Percentiles rank a stretch among this genome's conserved stretches.
phyloP scores from a whole-genome alignment of 2,329 filamentous ascomycete species.

The Metarhizium robertsii region DNA sequence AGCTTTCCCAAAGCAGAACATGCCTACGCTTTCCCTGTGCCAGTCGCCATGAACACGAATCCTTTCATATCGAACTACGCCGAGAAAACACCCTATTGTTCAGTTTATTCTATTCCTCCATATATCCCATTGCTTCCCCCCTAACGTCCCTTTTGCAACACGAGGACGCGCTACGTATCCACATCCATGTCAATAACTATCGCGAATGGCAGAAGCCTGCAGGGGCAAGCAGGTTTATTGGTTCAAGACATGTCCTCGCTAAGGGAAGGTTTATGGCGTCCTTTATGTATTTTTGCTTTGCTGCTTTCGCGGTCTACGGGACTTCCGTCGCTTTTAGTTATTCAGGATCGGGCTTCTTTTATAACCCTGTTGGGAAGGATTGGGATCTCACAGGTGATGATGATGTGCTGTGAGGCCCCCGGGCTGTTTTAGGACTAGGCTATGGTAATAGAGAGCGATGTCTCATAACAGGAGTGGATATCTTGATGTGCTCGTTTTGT shows the following conservation, averaged over 20 bases:
- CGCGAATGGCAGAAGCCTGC: not conserved
- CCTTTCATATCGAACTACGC: not conserved
- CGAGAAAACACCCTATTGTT: not conserved
- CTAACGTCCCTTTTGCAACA: not conserved
- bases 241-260: not conserved
- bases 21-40: not conserved
- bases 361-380: not conserved
- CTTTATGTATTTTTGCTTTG: not conserved
- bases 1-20: not conserved
- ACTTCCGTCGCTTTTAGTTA: not conserved
- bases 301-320: not conserved
- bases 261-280: not conserved
- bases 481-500: not conserved
- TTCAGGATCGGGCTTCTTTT: not conserved
- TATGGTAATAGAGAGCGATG: slow-evolving; percentile 1
- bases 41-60: not conserved
- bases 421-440: slow-evolving; percentile 1
- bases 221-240: not conserved
- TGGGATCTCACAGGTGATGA: slow-evolving; percentile 1
- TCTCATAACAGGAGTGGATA: not conserved
- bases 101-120: not conserved
- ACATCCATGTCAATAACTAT: not conserved
- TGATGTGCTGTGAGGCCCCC: not conserved
- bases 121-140: not conserved
- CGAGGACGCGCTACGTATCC: not conserved